These are phyloP conservation scores for Ambrosia artemisiifolia DNA, from an alignment of 129 eudicot species.

Conservation along the genomic window DNA sequence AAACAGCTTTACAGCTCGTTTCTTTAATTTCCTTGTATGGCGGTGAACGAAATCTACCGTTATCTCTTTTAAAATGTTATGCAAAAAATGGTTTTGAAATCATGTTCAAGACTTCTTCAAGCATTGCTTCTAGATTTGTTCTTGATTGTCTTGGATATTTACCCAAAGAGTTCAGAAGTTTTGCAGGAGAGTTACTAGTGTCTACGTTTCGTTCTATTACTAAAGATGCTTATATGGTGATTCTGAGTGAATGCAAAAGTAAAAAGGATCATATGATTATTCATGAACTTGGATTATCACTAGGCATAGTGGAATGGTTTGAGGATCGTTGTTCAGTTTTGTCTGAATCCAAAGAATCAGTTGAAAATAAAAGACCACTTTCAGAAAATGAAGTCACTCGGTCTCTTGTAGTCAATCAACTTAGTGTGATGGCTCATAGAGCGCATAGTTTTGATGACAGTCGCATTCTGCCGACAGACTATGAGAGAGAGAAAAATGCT, in stretches of 20 bases:
- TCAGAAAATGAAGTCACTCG: slow-evolving; percentile 13
- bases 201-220: slow-evolving; percentile 45
- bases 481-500: slow-evolving; percentile 38
- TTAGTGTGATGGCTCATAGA: slow-evolving; percentile 10
- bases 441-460: slow-evolving; percentile 19
- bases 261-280: slow-evolving; percentile 62
- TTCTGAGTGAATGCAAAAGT: slow-evolving; percentile 56
- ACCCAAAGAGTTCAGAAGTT: slow-evolving; percentile 63
- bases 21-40: slow-evolving; percentile 73
- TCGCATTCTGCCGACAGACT: slow-evolving; percentile 16
- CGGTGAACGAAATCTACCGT: slow-evolving; percentile 54
- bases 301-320: slow-evolving; percentile 83
- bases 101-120: slow-evolving; percentile 29
- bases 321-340: slow-evolving; percentile 43
- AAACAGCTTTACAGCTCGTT: slow-evolving; percentile 63
- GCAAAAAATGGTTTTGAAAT: slow-evolving; percentile 65
- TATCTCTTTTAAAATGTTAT: slow-evolving; percentile 61
- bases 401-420: slow-evolving; percentile 24
- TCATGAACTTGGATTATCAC: slow-evolving; percentile 69
- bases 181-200: slow-evolving; percentile 71
- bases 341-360: slow-evolving; percentile 22
- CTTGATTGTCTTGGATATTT: slow-evolving; percentile 67
- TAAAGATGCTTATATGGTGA: slow-evolving; percentile 56
- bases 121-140: slow-evolving; percentile 42
- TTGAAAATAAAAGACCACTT: slow-evolving; percentile 5